Percentiles rank a stretch among this genome's conserved stretches.
These are phyloP conservation scores for Phoenix dactylifera DNA, from an alignment of 176 grass and related monocot species.

Conservation along the genomic window DNA sequence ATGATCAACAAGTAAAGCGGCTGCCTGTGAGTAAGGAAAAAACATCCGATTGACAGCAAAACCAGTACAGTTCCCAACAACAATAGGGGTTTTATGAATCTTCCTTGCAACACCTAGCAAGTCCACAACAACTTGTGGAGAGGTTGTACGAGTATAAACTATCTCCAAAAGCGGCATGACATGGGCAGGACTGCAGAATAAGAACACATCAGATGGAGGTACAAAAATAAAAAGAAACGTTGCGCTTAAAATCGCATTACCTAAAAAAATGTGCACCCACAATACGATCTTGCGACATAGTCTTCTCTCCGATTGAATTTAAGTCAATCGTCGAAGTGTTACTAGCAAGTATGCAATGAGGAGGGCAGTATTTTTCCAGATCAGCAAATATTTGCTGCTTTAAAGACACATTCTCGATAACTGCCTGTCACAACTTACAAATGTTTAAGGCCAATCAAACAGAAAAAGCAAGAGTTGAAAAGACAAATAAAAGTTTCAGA, in stretches of 20 bases:
- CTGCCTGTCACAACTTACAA: constrained; percentile 39
- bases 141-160: constrained; percentile 58
- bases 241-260: constrained; percentile 22
- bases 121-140: constrained; percentile 76
- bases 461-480: not conserved
- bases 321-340: constrained; percentile 97
- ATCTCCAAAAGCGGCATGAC: constrained; percentile 93
- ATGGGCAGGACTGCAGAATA: constrained; percentile 66
- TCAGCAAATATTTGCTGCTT: constrained; percentile 92
- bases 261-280: constrained; percentile 94
- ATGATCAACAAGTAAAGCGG: constrained; percentile 58
- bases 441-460: too few species aligned
- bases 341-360: constrained; percentile 73
- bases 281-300: constrained; percentile 67
- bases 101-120: constrained; percentile 78
- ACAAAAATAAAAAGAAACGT: not conserved
- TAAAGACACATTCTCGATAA: constrained; percentile 75
- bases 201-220: constrained; percentile 11
- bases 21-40: constrained; percentile 84
- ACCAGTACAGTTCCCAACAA: constrained; percentile 75
- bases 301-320: constrained; percentile 81
- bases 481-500: not conserved
- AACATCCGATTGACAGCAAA: constrained; percentile 98
- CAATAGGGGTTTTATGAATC: constrained; percentile 84
- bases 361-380: constrained; percentile 66